Base-by-base conservation (phyloP, 164 flowering plant species). In the Akebia trifoliata region DNA sequence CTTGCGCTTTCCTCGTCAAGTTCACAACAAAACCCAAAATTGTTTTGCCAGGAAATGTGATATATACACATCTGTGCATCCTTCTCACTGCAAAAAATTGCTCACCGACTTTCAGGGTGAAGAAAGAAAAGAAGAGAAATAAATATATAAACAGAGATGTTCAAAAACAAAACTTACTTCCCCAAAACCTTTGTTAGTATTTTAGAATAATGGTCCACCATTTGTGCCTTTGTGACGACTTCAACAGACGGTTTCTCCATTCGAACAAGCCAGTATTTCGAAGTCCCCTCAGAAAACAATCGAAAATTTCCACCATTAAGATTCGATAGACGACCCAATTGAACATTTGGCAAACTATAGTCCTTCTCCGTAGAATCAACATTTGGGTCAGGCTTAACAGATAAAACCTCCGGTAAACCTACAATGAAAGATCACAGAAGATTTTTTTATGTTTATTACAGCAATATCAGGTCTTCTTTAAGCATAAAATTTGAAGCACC, bases 41-140 rank as follows among this genome's bases (percentile, higher is more conserved):
- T 71, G 44, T 77, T 76, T 70, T 80, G 79, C 87, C 90, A 87
- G 1, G 94, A 92, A 32, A 92, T 54, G 50, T 89, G 85, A 73
- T 92, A 92, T 48, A 89, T 74, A 70, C 96, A 83, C 95, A 85
- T 86, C 50, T 92, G 96, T 2, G 98, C 93, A 74, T 92, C 91
- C 66, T 71, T 77, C 70, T 82, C 93, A 63, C 96, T 92, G 77
- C 51, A 64, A 6, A 59, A 46, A 45, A 46, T 21, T 3, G 44
- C 11, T 15, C 14, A 32, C 28, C 8, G 21, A 12, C 6, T 35
- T 29, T 39, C 25, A 52, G 20, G 52, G 34, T 14, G 26, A n/a
- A 5, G 22, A 35, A 48, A 9, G 43, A 9, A 8, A 44, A 50
- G 15, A 46, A 25, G 25, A 36, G 24, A 17, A 3, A 11, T 0